These are phyloP conservation scores for Bipolaris oryzae DNA, from an alignment of 2,329 filamentous ascomycete genomes.

Conservation along the genomic window DNA sequence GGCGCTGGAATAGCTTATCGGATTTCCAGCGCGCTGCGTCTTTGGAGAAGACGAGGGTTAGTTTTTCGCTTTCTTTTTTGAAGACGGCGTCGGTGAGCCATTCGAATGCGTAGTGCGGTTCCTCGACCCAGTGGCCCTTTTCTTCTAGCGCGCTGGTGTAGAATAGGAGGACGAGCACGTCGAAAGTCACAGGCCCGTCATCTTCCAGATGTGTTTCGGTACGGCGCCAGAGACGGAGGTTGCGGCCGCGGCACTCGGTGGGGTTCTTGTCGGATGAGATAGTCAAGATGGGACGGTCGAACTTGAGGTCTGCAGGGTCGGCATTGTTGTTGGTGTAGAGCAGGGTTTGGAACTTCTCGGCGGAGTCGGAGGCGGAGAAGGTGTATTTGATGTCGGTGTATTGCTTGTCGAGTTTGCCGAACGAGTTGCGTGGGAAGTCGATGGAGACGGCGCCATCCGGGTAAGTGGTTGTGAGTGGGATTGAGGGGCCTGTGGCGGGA, in stretches of 20 bases:
- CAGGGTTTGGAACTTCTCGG: constrained; percentile 36
- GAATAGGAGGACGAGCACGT: constrained; percentile 37
- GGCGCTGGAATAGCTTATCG: constrained; percentile 34
- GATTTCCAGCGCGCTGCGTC: constrained; percentile 34
- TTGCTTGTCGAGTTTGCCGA: constrained; percentile 33
- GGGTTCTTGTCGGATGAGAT: constrained; percentile 38
- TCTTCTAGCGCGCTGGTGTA: constrained; percentile 40
- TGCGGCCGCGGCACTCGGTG: constrained; percentile 39
- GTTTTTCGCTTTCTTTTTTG: constrained; percentile 32
- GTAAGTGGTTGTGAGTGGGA: constrained; percentile 39
- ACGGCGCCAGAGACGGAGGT: constrained; percentile 37
- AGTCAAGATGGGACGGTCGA: constrained; percentile 30
- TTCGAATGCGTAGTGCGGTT: constrained; percentile 42
- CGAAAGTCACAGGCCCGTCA: constrained; percentile 19
- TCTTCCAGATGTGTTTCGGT: constrained; percentile 26
- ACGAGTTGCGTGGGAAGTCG: constrained; percentile 38
- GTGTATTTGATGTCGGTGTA: constrained; percentile 41
- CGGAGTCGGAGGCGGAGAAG: constrained; percentile 21
- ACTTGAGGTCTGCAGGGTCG: constrained; percentile 34
- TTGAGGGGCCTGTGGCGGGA: constrained; percentile 38
- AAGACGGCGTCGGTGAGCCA: constrained; percentile 34
- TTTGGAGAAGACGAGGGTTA: constrained; percentile 38
- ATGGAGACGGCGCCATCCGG: constrained; percentile 37
- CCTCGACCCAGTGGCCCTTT: constrained; percentile 43
- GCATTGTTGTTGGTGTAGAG: constrained; percentile 43